Conservation (phyloP, 768 basidiomycete genomes). For the Sporobolomyces phaffii region DNA sequence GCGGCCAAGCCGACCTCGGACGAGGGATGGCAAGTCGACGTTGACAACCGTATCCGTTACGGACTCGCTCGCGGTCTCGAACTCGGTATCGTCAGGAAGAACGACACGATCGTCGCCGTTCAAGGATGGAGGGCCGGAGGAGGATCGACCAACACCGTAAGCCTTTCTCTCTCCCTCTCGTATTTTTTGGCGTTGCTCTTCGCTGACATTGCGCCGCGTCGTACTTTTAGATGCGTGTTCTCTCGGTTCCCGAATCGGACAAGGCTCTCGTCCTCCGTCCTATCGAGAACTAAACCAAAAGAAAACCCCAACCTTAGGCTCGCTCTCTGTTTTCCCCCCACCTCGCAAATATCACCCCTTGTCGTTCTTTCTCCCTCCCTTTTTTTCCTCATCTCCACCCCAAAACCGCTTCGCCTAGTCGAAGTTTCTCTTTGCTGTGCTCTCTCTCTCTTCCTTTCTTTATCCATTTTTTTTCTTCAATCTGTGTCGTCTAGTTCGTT, state of each 20-base stretch:
- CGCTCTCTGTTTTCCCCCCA: neutral
- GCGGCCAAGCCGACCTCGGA: constrained; percentile 83
- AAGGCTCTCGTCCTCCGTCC: constrained; percentile 36
- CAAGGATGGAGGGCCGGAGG: constrained; percentile 99
- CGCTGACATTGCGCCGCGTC: neutral
- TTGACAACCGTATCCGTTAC: constrained; percentile 52
- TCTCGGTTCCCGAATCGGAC: constrained; percentile 37
- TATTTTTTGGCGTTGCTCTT: neutral
- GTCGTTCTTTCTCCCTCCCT: neutral
- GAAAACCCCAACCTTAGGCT: too few species aligned
- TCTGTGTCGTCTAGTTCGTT: too few species aligned
- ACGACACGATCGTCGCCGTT: constrained; percentile 83
- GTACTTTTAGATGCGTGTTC: constrained; percentile 34
- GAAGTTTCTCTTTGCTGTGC: neutral
- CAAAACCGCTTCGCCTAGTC: too few species aligned
- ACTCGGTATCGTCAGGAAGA: constrained; percentile 79
- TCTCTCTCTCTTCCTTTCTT: neutral
- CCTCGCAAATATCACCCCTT: neutral
- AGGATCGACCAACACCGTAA: constrained; percentile 78
- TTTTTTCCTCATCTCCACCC: neutral
- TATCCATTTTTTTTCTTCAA: too few species aligned
- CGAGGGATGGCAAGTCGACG: constrained; percentile 96
- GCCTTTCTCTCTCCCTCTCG: neutral
- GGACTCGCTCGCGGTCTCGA: constrained; percentile 76
- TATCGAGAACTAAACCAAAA: constrained; percentile 15